A percentile compares a stretch with the other conserved stretches of the same genome.
Evolutionary conservation across 306 rosid genomes (phyloP).

Genomic region (Trichosanthes truncata): DNA sequence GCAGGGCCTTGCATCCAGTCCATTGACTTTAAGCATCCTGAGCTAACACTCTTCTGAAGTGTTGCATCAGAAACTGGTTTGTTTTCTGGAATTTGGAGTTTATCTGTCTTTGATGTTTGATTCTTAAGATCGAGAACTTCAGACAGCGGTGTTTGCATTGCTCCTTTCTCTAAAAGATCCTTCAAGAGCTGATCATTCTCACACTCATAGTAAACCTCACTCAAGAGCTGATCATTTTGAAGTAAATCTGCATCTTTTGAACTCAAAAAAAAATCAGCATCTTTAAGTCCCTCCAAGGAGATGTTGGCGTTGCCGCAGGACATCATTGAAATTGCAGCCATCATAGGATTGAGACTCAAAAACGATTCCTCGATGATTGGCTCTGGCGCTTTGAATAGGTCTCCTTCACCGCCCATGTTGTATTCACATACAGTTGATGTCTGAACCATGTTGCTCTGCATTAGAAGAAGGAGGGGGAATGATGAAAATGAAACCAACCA

Average conservation of each 20-base stretch:
- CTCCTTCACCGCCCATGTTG: conserved; percentile 89
- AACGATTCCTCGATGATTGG: conserved; percentile 59
- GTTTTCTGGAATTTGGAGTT: conserved; percentile 39
- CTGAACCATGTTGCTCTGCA: conserved; percentile 52
- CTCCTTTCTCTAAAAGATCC: conserved; percentile 71
- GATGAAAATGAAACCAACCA: not conserved
- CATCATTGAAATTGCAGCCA: conserved; percentile 67
- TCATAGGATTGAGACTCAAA: conserved; percentile 49
- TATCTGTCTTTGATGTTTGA: conserved; percentile 35
- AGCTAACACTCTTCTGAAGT: conserved; percentile 63
- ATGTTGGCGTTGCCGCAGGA: conserved; percentile 63
- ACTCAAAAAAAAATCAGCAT: conserved; percentile 36
- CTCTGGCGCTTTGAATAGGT: conserved; percentile 92
- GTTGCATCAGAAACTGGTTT: conserved; percentile 32
- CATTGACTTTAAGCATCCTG: conserved; percentile 66
- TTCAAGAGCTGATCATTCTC: conserved; percentile 69
- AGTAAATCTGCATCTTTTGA: conserved; percentile 35
- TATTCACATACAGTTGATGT: conserved; percentile 59
- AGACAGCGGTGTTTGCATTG: conserved; percentile 35
- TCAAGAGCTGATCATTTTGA: conserved; percentile 74
- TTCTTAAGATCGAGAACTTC: conserved; percentile 59
- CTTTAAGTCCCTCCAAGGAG: conserved; percentile 50
- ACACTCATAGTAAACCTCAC: conserved; percentile 70
- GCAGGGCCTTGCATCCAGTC: conserved; percentile 64
- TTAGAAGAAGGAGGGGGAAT: not conserved